Percentiles rank a stretch among this genome's conserved stretches.
Evolutionary conservation across 2,329 filamentous ascomycete species (phyloP).

Genomic region (Alternaria dauci): DNA sequence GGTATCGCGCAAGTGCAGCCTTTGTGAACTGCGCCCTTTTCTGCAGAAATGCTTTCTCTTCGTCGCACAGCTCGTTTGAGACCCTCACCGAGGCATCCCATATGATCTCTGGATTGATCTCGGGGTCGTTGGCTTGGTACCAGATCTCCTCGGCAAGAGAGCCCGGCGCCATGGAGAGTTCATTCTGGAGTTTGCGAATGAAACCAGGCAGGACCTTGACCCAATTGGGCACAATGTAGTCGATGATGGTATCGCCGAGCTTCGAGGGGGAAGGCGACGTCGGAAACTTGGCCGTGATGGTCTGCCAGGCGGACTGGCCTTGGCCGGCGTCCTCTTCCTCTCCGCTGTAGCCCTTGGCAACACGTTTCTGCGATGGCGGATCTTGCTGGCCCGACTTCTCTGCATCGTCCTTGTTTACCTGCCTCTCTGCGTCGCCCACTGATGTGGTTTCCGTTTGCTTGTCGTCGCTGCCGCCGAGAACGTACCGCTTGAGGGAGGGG

Average conservation of each 20-base stretch:
- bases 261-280: conserved; percentile 43
- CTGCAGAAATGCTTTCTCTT: conserved; percentile 78
- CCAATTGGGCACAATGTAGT: conserved; percentile 83
- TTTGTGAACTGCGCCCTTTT: conserved; percentile 74
- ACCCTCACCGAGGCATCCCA: conserved; percentile 84
- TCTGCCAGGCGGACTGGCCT: conserved; percentile 43
- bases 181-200: conserved; percentile 82
- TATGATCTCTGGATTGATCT: conserved; percentile 84
- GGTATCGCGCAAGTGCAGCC: conserved; percentile 80
- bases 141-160: conserved; percentile 93
- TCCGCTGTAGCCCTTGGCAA: conserved; percentile 35
- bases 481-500: conserved; percentile 33
- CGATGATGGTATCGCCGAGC: conserved; percentile 66
- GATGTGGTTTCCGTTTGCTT: conserved; percentile 30
- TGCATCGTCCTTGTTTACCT: conserved; percentile 20
- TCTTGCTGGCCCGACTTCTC: conserved; percentile 40
- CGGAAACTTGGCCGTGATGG: conserved; percentile 42
- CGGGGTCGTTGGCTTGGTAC: conserved; percentile 85
- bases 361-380: conserved; percentile 47
- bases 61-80: conserved; percentile 79
- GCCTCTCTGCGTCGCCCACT: conserved; percentile 27
- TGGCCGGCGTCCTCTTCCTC: conserved; percentile 28
- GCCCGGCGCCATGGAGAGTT: conserved; percentile 86
- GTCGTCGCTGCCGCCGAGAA: conserved; percentile 15
- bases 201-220: conserved; percentile 77